A percentile compares a stretch with the other conserved stretches of the same genome.
Conservation (phyloP, 2,329 filamentous ascomycete genomes). For the Arachnopeziza araneosa region DNA sequence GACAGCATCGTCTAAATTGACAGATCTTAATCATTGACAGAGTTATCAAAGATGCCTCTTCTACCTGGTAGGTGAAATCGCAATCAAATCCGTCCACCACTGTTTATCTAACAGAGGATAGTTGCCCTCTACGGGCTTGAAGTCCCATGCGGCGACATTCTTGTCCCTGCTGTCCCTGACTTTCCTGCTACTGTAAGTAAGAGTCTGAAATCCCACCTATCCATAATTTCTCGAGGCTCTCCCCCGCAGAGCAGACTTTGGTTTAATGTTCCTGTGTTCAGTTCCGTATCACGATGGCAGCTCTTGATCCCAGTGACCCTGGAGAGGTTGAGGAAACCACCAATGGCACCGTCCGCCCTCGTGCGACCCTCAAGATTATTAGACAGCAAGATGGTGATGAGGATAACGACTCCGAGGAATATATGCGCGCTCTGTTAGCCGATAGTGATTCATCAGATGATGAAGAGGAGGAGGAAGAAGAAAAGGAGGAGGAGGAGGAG, state of each 20-base stretch:
- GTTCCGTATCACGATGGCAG: slow-evolving; percentile 99
- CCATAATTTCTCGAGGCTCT: background rate
- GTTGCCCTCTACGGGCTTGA: slow-evolving; percentile 89
- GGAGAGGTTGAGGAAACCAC: slow-evolving; percentile 59
- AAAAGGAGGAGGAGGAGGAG: slow-evolving; percentile 70
- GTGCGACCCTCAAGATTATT: slow-evolving; percentile 87
- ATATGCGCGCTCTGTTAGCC: slow-evolving; percentile 50
- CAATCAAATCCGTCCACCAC: background rate
- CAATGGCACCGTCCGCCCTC: slow-evolving; percentile 56
- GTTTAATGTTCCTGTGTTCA: slow-evolving; percentile 33
- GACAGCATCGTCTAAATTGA: background rate
- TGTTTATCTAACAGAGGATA: slow-evolving; percentile 32
- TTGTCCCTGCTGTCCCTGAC: slow-evolving; percentile 73
- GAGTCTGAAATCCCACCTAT: background rate
- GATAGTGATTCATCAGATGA: slow-evolving; percentile 40
- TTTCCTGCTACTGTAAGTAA: slow-evolving; percentile 76
- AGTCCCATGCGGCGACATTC: slow-evolving; percentile 77
- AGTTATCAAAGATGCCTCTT: slow-evolving; percentile 44
- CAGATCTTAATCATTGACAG: background rate
- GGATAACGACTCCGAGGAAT: slow-evolving; percentile 63
- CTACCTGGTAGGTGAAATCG: slow-evolving; percentile 36
- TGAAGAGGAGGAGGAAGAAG: slow-evolving; percentile 57
- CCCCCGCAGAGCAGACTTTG: background rate
- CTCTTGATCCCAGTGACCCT: slow-evolving; percentile 81
- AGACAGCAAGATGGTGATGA: slow-evolving; percentile 62